Percentiles rank a stretch among this genome's conserved stretches.
Conservation (phyloP, 495 filamentous ascomycete species). For the Xeromyces bisporus region DNA sequence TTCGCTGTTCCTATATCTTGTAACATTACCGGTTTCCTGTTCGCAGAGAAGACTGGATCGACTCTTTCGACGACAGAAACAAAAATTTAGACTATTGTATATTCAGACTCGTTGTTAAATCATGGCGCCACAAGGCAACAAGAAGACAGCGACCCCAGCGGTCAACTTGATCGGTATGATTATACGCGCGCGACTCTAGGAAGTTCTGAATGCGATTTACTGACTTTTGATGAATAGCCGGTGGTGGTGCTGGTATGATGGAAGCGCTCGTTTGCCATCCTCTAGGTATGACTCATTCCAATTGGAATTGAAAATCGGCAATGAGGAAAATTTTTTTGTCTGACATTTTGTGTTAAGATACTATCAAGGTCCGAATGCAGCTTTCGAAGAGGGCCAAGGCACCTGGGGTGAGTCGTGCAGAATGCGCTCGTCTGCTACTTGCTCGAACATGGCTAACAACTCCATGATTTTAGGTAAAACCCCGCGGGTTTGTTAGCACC, state of each 20-base stretch:
- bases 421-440: background rate
- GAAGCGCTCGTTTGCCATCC: conserved; percentile 96
- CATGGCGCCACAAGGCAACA: conserved; percentile 53
- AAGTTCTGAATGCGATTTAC: too few relatives aligned
- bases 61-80: background rate
- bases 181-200: background rate
- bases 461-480: conserved; percentile 35
- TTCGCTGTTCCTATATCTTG: background rate
- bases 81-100: too few relatives aligned
- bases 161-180: conserved; percentile 85
- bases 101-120: too few relatives aligned
- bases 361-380: conserved; percentile 99
- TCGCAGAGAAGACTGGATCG: background rate
- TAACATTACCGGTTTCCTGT: background rate
- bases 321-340: too few relatives aligned
- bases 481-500: conserved; percentile 75
- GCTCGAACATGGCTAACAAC: conserved; percentile 8
- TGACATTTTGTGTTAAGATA: conserved; percentile 35
- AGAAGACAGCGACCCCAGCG: conserved; percentile 67
- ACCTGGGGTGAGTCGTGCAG: conserved; percentile 45
- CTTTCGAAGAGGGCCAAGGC: conserved; percentile 70
- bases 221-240: conserved; percentile 46
- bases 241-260: conserved; percentile 98
- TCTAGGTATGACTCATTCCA: conserved; percentile 43
- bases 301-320: background rate